Conservation (phyloP, 139 green algal genomes). For the Coelastrella sp. region DNA sequence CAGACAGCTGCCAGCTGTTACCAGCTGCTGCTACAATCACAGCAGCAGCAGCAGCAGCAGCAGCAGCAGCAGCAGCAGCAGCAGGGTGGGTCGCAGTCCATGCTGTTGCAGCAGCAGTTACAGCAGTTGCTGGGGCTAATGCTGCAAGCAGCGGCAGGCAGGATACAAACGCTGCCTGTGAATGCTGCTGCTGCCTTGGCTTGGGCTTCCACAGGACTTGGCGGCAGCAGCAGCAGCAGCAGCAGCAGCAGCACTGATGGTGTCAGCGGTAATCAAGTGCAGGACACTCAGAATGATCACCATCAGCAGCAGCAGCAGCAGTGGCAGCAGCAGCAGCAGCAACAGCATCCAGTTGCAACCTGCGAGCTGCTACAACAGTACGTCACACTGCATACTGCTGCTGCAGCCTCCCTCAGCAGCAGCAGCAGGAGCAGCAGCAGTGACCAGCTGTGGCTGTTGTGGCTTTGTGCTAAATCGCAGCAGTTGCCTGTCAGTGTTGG, state of each 20-base stretch:
- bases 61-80: constrained; percentile 28
- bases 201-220: constrained; percentile 27
- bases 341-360: neutral
- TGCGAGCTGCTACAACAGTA: neutral
- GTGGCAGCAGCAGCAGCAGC: constrained; percentile 24
- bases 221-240: constrained; percentile 34
- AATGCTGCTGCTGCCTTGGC: constrained; percentile 5
- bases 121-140: constrained; percentile 2
- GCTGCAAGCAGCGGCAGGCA: constrained; percentile 6
- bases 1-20: constrained; percentile 39
- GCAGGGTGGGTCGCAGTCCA: neutral
- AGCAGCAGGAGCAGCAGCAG: neutral
- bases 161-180: constrained; percentile 8
- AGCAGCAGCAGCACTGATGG: neutral
- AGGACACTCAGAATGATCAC: neutral
- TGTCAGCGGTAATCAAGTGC: too few relatives aligned
- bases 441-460: neutral
- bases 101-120: neutral
- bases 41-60: neutral
- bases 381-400: too few relatives aligned
- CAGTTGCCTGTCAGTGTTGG: neutral
- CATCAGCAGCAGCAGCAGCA: constrained; percentile 2
- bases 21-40: constrained; percentile 8
- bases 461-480: constrained; percentile 20
- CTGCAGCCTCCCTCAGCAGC: neutral